Base-by-base conservation (phyloP, 2,329 filamentous ascomycete species). In the Colletotrichum sp. region DNA sequence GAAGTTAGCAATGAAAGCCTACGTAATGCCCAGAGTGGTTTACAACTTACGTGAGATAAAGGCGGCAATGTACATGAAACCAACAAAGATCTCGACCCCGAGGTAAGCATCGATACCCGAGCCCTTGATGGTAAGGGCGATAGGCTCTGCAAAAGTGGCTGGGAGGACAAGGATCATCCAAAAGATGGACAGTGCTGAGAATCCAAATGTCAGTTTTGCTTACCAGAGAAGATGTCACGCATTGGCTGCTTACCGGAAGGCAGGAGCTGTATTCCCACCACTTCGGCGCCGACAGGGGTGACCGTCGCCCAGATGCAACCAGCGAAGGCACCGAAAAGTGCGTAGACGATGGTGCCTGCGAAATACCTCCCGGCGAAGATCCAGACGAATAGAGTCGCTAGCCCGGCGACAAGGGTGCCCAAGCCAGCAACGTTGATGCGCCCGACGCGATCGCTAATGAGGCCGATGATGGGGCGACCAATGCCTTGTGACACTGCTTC, bases 161-260 rank as follows among this genome's bases (percentile, higher is more conserved):
- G 94, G 95, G 12, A 95, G 82, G 7, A 93, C 91, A 18, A 96
- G 88, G 7, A 92, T 87, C 30, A 96, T 81, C 94, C 94, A 96
- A 24, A 92, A 90, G 21, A 96, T 87, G 69, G 92, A 94, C 52
- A 96, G 84, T 0, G 86, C 90, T 80, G 64, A n/a, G 28, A 24
- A 7, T 6, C 3, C 1, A 28, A 24, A 48, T 16, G 36, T 70
- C 12, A 70, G 67, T 12, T 32, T 6, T 6, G 18, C 7, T 7
- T 2, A 1, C 4, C 7, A 1, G 18, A 10, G 13, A 15, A 55
- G 24, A 5, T 24, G 7, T 18, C 28, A 5, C 3, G 15, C 71
- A 13, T 59, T 39, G 28, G 3, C 18, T 18, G 75, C 82, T 78
- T 77, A 79, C 91, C 92, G 15, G 93, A 91, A 1, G 94, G 93